phyloP scores from a whole-genome alignment of 2,329 filamentous ascomycete genomes.

The Colletotrichum camelliae region DNA sequence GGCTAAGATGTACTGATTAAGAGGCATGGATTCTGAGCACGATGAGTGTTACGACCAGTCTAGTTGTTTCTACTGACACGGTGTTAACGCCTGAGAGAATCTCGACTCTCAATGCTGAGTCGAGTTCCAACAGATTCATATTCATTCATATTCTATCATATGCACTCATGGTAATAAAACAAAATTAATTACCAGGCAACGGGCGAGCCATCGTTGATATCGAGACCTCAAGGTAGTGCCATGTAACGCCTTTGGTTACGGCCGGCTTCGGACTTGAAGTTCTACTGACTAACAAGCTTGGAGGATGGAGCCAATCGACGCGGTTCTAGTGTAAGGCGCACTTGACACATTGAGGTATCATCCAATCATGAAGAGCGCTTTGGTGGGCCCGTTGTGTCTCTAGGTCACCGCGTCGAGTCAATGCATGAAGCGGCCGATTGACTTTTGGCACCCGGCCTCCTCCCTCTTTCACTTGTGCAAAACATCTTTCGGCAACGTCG shows the following conservation, averaged over 20 bases:
- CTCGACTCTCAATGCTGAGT: no score
- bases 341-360: background rate
- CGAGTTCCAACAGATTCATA: background rate
- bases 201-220: background rate
- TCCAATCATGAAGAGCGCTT: background rate
- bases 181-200: background rate
- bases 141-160: background rate
- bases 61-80: background rate
- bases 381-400: background rate
- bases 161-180: no score
- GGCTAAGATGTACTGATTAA: background rate
- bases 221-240: background rate
- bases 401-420: background rate
- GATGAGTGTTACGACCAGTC: fast-evolving
- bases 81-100: background rate
- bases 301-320: background rate
- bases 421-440: background rate
- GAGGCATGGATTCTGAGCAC: background rate
- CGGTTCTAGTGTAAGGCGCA: conserved; percentile 13
- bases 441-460: background rate
- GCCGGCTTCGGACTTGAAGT: background rate
- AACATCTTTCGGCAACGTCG: background rate
- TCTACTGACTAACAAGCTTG: background rate
- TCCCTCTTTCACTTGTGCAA: background rate
- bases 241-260: background rate